These are phyloP conservation scores for Polytrichum formosum DNA, from an alignment of 225 moss, liverwort and hornwort genomes.

Conservation along the genomic window DNA sequence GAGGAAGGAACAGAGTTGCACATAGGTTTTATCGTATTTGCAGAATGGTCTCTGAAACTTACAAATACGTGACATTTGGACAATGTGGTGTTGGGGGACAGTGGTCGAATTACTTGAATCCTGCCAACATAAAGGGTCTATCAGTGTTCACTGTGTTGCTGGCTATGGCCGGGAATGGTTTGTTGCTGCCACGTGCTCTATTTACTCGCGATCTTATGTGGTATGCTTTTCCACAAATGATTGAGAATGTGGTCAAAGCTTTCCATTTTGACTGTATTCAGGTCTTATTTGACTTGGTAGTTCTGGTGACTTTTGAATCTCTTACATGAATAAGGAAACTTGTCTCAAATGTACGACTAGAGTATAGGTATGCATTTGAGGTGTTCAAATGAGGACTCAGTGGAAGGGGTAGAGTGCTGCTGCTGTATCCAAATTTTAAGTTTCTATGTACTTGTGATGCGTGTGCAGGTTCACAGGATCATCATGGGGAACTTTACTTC, in stretches of 20 bases:
- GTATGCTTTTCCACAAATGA: conserved; percentile 34
- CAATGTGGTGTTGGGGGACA: conserved; percentile 23
- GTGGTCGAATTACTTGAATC: conserved; percentile 88
- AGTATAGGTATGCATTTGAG: no score
- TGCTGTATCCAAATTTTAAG: no score
- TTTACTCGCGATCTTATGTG: conserved; percentile 98
- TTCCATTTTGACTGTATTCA: no score
- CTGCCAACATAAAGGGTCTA: conserved; percentile 83
- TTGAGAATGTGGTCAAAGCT: no score
- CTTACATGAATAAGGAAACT: no score
- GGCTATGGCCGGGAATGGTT: conserved; percentile 82
- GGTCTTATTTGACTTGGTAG: no score
- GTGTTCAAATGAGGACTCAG: not conserved
- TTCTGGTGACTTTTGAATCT: no score
- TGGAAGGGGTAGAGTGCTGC: no score
- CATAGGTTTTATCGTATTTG: no score
- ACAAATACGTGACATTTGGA: not conserved
- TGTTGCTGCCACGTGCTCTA: conserved; percentile 79
- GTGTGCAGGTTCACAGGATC: conserved; percentile 82
- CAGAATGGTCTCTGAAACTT: no score
- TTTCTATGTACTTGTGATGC: not conserved
- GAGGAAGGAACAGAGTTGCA: no score
- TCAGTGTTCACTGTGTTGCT: conserved; percentile 84
- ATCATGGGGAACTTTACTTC: conserved; percentile 78
- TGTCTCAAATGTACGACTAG: no score